Conservation (phyloP, 2,329 filamentous ascomycete genomes). For the Verticillium isaacii region DNA sequence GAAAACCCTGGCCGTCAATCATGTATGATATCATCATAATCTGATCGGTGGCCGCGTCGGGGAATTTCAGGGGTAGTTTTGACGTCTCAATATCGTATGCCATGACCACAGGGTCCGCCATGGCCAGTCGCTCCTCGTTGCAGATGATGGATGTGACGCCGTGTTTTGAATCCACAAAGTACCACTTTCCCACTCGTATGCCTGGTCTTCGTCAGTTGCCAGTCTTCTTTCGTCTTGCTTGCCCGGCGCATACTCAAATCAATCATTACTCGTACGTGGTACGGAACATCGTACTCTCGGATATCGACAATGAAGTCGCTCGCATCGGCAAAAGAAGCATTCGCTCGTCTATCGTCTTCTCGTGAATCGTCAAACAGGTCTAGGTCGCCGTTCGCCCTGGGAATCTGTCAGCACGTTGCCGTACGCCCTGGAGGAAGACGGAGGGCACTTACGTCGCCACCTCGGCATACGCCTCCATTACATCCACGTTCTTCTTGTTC, state of each 20-base stretch:
- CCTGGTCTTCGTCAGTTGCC: constrained; percentile 47
- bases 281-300: constrained; percentile 97
- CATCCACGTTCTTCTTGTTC: constrained; percentile 93
- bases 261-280: constrained; percentile 98
- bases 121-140: constrained; percentile 80
- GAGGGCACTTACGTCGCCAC: constrained; percentile 67
- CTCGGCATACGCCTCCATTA: constrained; percentile 98
- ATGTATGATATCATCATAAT: constrained; percentile 99
- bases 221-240: not conserved
- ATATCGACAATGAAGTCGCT: constrained; percentile 99
- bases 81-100: constrained; percentile 99
- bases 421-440: no score
- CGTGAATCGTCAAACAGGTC: constrained; percentile 91
- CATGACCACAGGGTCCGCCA: constrained; percentile 95
- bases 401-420: not conserved
- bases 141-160: constrained; percentile 78
- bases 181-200: constrained; percentile 96
- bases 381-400: constrained; percentile 72
- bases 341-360: constrained; percentile 74
- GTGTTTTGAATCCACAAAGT: constrained; percentile 90
- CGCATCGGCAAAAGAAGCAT: constrained; percentile 73
- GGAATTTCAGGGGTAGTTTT: constrained; percentile 93
- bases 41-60: constrained; percentile 88
- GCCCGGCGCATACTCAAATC: constrained; percentile 61
- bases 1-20: constrained; percentile 96